Conservation (phyloP, 228 moss, liverwort and hornwort species). For the Sphagnum magellanicum region DNA sequence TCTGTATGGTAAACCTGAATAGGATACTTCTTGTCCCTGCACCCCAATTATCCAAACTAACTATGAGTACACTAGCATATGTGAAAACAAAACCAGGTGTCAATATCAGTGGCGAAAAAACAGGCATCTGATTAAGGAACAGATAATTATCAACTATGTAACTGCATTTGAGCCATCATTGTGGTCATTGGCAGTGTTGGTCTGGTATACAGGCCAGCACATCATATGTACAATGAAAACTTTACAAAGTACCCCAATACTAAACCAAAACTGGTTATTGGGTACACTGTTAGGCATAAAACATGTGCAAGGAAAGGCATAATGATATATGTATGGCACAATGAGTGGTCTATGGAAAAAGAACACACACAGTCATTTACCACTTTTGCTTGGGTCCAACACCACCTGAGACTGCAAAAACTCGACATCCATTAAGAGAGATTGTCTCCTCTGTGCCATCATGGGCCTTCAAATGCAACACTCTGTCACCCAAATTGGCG, state of each 20-base stretch:
- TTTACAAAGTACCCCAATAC: too few species aligned
- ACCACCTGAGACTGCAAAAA: conserved; percentile 67
- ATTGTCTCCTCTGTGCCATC: conserved; percentile 66
- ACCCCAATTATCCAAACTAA: not conserved
- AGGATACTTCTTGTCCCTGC: conserved; percentile 78
- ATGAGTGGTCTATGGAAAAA: not conserved
- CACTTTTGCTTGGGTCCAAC: conserved; percentile 63
- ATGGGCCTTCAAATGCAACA: conserved; percentile 45
- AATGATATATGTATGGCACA: not conserved
- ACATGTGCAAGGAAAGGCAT: too few species aligned
- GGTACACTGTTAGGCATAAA: too few species aligned
- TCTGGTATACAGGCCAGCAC: too few species aligned
- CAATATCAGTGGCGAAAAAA: not conserved
- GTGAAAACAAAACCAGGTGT: not conserved
- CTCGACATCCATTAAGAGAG: conserved; percentile 73
- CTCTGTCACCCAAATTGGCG: conserved; percentile 60
- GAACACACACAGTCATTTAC: conserved; percentile 24
- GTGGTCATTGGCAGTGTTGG: too few species aligned
- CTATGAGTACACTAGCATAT: not conserved
- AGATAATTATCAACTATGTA: not conserved
- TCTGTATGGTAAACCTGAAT: conserved; percentile 66
- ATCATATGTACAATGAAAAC: too few species aligned
- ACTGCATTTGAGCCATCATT: not conserved
- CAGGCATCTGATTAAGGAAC: too few species aligned
- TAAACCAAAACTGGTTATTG: too few species aligned